Evolutionary conservation across 768 basidiomycete species (phyloP).

Genomic region (Trametes villosa): DNA sequence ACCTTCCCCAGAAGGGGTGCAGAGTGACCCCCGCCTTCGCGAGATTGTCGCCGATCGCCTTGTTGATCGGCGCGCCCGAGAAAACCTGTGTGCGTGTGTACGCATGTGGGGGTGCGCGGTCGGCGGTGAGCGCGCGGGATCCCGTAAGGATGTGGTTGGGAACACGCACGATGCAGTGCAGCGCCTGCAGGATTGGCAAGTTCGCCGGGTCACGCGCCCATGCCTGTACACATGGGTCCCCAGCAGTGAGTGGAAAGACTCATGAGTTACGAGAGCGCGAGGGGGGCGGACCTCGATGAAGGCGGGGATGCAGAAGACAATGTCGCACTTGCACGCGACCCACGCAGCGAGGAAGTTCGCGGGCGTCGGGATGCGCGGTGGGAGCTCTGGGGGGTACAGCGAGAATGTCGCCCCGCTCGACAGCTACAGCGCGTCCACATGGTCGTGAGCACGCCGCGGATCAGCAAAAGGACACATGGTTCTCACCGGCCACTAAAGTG

Average conservation of each 20-base stretch:
- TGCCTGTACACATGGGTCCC: background rate
- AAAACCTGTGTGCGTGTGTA: background rate
- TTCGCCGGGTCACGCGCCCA: slow-evolving; percentile 14
- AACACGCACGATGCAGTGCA: slow-evolving; percentile 17
- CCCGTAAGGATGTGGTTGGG: background rate
- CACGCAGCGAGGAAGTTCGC: slow-evolving; percentile 13
- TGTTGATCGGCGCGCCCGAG: slow-evolving; percentile 6
- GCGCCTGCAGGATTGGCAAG: background rate
- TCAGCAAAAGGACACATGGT: background rate
- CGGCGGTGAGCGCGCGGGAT: background rate
- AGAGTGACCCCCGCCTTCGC: slow-evolving; percentile 1
- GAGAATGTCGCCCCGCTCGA: slow-evolving; percentile 11
- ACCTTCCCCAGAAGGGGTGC: slow-evolving; percentile 6
- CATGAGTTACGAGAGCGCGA: no score
- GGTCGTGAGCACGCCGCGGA: background rate
- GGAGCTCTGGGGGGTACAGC: slow-evolving; percentile 12
- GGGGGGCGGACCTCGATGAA: slow-evolving; percentile 15
- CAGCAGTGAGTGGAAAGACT: background rate
- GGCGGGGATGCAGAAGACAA: slow-evolving; percentile 19
- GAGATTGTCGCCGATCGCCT: slow-evolving; percentile 7
- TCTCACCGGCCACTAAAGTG: background rate
- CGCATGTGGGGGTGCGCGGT: no score
- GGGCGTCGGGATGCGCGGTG: slow-evolving; percentile 15
- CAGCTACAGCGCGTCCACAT: background rate
- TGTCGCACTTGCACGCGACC: slow-evolving; percentile 7